Evolutionary conservation across 352 stramenopile genomes (phyloP).

Genomic region (Phytophthora sp.): DNA sequence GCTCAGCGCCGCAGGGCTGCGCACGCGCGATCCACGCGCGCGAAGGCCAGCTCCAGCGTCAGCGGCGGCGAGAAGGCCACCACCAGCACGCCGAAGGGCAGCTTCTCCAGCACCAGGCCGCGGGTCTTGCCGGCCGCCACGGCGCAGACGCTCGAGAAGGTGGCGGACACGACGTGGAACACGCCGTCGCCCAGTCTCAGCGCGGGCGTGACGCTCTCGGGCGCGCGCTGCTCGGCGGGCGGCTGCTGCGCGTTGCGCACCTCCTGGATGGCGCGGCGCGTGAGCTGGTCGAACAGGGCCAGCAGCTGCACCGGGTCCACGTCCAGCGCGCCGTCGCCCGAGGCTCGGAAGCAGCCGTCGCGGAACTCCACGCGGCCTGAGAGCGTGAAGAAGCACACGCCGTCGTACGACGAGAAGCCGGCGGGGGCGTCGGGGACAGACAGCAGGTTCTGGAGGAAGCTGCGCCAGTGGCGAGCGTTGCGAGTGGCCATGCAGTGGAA

Average conservation of each 20-base stretch:
- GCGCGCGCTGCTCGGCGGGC: not conserved
- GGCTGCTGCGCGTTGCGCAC: slow-evolving; percentile 8
- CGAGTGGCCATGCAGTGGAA: slow-evolving; percentile 36
- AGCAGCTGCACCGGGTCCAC: slow-evolving; percentile 29
- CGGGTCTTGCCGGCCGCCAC: slow-evolving; percentile 38
- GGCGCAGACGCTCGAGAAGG: slow-evolving; percentile 52
- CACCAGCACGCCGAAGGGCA: slow-evolving; percentile 57
- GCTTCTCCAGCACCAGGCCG: slow-evolving; percentile 52
- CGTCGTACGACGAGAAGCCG: slow-evolving; percentile 54
- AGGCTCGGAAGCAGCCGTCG: slow-evolving; percentile 50
- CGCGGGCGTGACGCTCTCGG: slow-evolving; percentile 21
- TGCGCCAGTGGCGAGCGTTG: slow-evolving; percentile 52
- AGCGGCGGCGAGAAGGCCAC: slow-evolving; percentile 48
- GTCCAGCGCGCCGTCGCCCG: not conserved
- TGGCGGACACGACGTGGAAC: slow-evolving; percentile 55
- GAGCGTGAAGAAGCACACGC: slow-evolving; percentile 50
- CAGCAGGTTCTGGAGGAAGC: slow-evolving; percentile 46
- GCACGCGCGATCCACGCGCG: slow-evolving; percentile 43
- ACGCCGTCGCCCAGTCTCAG: slow-evolving; percentile 33
- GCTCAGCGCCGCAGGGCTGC: slow-evolving; percentile 24
- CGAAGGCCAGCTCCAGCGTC: slow-evolving; percentile 39
- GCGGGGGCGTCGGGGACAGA: not conserved
- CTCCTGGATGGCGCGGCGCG: slow-evolving; percentile 42
- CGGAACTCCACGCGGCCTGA: slow-evolving; percentile 44
- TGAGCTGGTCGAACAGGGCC: slow-evolving; percentile 53